phyloP scores from a whole-genome alignment of 768 basidiomycete species.

The Gymnopilus junonius region DNA sequence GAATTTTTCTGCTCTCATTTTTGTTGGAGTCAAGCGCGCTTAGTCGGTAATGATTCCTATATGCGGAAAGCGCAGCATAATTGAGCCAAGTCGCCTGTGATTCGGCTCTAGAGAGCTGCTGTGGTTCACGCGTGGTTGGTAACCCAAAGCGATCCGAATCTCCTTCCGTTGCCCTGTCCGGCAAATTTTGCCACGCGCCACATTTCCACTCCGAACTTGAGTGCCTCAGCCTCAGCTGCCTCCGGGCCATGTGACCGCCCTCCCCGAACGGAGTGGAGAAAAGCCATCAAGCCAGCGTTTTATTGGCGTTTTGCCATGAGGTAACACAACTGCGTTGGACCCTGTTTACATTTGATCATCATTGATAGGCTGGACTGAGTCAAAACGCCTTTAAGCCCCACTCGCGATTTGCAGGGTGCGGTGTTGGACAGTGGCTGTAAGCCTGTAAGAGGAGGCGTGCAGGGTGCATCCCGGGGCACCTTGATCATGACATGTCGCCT shows the following conservation, averaged over 20 bases:
- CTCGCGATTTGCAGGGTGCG: background rate
- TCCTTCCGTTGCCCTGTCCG: background rate
- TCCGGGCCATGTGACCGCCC: background rate
- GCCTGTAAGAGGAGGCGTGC: slow-evolving; percentile 1
- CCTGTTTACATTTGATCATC: background rate
- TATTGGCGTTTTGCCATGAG: background rate
- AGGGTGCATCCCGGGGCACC: background rate
- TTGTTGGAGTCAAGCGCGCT: background rate
- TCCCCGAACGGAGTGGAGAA: background rate
- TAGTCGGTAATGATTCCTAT: slow-evolving; percentile 2
- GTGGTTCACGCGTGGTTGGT: background rate
- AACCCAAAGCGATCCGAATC: background rate
- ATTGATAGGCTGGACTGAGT: slow-evolving; percentile 2
- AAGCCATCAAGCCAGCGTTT: background rate
- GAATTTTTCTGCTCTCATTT: background rate
- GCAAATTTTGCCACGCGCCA: slow-evolving; percentile 1
- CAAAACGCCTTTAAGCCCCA: slow-evolving; percentile 6
- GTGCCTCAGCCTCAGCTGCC: no score
- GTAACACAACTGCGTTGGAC: background rate
- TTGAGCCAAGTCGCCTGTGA: background rate
- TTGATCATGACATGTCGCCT: background rate
- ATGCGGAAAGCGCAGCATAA: background rate
- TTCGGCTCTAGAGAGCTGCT: background rate
- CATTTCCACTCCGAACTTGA: background rate
- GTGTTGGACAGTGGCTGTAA: slow-evolving; percentile 1